Conservation (phyloP, 176 grass and related monocot genomes). For the Zea luxurians region DNA sequence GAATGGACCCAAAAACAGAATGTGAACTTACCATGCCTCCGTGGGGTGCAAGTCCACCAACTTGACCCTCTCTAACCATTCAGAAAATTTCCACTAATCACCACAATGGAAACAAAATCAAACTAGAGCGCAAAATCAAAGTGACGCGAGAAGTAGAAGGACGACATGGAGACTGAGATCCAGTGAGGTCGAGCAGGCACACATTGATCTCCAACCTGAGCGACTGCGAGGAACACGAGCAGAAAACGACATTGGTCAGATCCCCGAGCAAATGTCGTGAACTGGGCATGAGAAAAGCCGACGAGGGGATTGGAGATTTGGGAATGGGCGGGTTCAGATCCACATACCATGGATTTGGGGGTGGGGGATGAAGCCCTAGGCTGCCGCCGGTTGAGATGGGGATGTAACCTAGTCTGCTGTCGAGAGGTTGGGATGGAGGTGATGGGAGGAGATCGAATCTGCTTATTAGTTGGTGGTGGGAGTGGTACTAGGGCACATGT, state of each 20-base stretch:
- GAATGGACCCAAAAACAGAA: background rate
- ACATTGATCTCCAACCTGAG: conserved; percentile 99
- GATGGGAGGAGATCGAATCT: no score
- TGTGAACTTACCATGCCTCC: conserved; percentile 80
- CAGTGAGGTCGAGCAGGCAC: conserved; percentile 25
- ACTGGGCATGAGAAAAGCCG: background rate
- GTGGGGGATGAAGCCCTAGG: no score
- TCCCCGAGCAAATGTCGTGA: conserved; percentile 29
- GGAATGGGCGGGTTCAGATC: conserved; percentile 37
- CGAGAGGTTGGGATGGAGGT: no score
- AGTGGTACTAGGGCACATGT: no score
- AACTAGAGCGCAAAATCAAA: conserved; percentile 11
- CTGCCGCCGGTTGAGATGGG: no score
- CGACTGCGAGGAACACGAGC: conserved; percentile 55
- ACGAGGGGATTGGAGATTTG: conserved; percentile 24
- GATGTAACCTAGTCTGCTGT: no score
- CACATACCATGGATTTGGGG: conserved; percentile 43
- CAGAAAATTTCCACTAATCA: conserved; percentile 90
- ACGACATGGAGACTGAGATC: conserved; percentile 40
- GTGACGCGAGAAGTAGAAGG: conserved; percentile 1
- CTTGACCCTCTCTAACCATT: conserved; percentile 93
- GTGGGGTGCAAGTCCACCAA: conserved; percentile 98
- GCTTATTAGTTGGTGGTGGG: no score
- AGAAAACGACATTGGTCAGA: conserved; percentile 66
- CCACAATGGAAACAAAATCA: conserved; percentile 16